Conservation (phyloP, 345 rosid genomes). For the Nasturtium officinale region DNA sequence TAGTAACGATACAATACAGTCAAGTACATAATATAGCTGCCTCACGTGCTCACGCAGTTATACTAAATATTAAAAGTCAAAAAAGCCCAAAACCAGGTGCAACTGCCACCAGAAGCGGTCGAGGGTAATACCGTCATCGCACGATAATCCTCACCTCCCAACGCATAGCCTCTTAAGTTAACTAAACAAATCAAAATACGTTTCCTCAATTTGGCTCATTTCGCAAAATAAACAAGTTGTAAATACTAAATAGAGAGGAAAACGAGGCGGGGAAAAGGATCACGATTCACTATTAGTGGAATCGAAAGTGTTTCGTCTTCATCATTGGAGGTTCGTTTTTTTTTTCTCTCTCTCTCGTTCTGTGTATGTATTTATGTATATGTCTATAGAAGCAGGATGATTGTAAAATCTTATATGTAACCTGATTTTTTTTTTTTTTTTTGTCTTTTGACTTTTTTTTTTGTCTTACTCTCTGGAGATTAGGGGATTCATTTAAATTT, state of each 20-base stretch:
- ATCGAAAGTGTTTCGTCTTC: conserved; percentile 14
- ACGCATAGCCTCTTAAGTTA: conserved; percentile 29
- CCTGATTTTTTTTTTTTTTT: background rate
- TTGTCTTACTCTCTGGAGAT: background rate
- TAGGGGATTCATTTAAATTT: conserved; percentile 9
- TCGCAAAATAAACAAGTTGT: background rate
- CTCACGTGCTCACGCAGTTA: conserved; percentile 35
- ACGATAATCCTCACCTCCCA: background rate
- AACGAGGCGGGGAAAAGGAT: conserved; percentile 40
- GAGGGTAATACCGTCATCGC: conserved; percentile 25
- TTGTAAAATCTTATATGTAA: background rate
- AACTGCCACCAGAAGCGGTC: conserved; percentile 36
- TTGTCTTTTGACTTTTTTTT: conserved; percentile 16
- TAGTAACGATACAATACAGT: conserved; percentile 5
- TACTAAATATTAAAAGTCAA: conserved; percentile 20
- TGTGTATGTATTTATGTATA: background rate
- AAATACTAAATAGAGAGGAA: conserved; percentile 38
- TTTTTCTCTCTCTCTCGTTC: background rate
- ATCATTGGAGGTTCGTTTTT: conserved; percentile 36
- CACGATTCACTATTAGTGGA: conserved; percentile 11
- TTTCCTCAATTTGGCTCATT: conserved; percentile 28
- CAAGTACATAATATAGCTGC: conserved; percentile 7
- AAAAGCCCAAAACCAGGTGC: conserved; percentile 36
- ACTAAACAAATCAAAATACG: conserved; percentile 18
- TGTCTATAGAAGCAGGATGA: background rate